Conservation (phyloP, 140 eudicot genomes). For the Ambrosia hybrid region DNA sequence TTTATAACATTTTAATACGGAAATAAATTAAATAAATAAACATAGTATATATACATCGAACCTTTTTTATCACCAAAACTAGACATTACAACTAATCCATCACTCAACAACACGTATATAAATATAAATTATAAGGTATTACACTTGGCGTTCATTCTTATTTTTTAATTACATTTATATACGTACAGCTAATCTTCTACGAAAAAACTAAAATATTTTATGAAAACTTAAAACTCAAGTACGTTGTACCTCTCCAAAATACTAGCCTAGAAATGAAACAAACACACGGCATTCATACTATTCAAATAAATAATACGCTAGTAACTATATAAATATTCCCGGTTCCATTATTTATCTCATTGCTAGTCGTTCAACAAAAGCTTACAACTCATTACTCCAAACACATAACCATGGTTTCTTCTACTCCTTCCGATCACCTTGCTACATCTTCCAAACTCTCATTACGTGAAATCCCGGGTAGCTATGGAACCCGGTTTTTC, state of each 20-base stretch:
- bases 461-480: slow-evolving; percentile 52
- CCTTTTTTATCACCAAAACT: neutral
- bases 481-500: slow-evolving; percentile 48
- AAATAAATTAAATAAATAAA: no score
- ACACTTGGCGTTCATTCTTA: neutral
- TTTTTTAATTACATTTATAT: neutral
- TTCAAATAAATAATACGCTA: neutral
- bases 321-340: no score
- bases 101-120: neutral
- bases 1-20: neutral
- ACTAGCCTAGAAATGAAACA: neutral
- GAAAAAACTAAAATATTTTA: no score
- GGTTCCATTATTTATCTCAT: no score
- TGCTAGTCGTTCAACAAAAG: no score
- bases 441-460: slow-evolving; percentile 27
- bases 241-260: neutral
- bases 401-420: slow-evolving; percentile 25
- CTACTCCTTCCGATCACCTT: slow-evolving; percentile 25
- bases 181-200: neutral
- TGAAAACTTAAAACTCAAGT: neutral
- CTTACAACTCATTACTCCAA: neutral
- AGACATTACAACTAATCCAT: neutral
- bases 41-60: neutral
- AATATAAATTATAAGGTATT: no score
- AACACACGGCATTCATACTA: neutral